Evolutionary conservation across 2,329 filamentous ascomycete species (phyloP), one percentile per base, ranked within the genome.

Genomic region (Cordyceps cicadae): DNA sequence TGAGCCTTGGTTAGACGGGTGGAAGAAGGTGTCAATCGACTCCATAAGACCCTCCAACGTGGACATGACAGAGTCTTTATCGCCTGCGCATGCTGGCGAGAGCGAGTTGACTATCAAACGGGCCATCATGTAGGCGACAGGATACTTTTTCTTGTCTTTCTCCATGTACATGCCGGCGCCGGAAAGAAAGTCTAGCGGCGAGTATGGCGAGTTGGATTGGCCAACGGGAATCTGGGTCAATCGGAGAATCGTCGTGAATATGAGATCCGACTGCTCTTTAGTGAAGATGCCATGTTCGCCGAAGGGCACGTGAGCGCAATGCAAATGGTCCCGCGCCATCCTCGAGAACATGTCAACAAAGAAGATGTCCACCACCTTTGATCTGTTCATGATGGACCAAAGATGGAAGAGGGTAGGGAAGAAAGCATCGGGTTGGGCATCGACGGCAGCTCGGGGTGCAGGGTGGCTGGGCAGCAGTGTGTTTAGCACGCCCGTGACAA

Each of bases 1-100:
- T 15, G 79, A 79, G 15, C 94, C 94, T 57, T 93, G 90, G 72
- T 99, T 99, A 2, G 94, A 99, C 2, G 94, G 94, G 69, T 99
- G 94, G 79, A 97, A 99, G 74, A 99, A 99, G 0, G 94, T 99
- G 73, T 99, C 94, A 52, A 97, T 88, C 3, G 92, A 94, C 72
- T 97, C 89, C 66, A 99, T 89, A 57, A 99, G 79, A 0, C 90
- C 93, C 72, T 99, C 93, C 5, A 99, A 81, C 65, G 89, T 90
- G 39, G 88, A 85, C 67, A 99, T 75, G 49, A 96, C 85, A 0
- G 92, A 97, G 60, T 87, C 87, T 34, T 87, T 81, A n/a, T 85
- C 80, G 48, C 89, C 84, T 54, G 95, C 76, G 68, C 90, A 94
- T 51, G 86, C 79, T 1, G 94, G 93, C 1, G 94, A 97, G 45